Evolutionary conservation across 139 green algal genomes (phyloP), one percentile per base, ranked within the genome.

Genomic region (Chlorella sorokiniana): DNA sequence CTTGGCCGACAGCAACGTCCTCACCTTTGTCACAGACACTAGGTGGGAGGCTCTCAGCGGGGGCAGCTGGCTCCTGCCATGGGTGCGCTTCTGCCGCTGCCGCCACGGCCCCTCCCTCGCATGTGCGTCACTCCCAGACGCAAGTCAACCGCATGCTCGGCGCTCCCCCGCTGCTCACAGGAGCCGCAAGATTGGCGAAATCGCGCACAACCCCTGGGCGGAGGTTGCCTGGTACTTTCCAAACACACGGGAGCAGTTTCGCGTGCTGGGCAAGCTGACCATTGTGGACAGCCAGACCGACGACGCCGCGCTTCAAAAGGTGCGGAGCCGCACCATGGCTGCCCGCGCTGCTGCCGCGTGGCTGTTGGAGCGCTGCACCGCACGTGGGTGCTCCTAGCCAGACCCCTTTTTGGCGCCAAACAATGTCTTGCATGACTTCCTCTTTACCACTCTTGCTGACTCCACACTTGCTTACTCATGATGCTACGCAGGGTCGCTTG

Each of bases 141-240:
- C 64, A 69, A 22, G 23, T 11, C 48, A 61, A 59, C 33, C 1
- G 41, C 48, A 59, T 68, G 29, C 61, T 37, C 25, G 11, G 3
- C 16, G 61, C 10, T 38, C n/a, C 41, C 29, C n/a, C 1, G 3
- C 29, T 63, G 25, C 6, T 62, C 31, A 23, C 62, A 86, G 86
- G 76, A 91, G 42, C 41, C 42, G 52, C n/a, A 94, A 92, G 72
- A 51, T 91, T 4, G 41, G 74, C 8, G 86, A 97, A 33, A 38
- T 95, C 0, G 73, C 84, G 10, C 16, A 64, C 33, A 90, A 88
- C 41, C 84, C 90, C 1, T 88, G 74, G 40, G 89, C 83, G 0
- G 93, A 96, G 83, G 81, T 92, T 8, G 87, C 84, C 48, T 97
- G 93, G 93, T 97, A 97, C 81, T 92, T 97, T 38, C 84, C 92